Evolutionary conservation across 2,329 filamentous ascomycete genomes (phyloP), one percentile per base, ranked within the genome.

Genomic region (Davidsoniella virescens): DNA sequence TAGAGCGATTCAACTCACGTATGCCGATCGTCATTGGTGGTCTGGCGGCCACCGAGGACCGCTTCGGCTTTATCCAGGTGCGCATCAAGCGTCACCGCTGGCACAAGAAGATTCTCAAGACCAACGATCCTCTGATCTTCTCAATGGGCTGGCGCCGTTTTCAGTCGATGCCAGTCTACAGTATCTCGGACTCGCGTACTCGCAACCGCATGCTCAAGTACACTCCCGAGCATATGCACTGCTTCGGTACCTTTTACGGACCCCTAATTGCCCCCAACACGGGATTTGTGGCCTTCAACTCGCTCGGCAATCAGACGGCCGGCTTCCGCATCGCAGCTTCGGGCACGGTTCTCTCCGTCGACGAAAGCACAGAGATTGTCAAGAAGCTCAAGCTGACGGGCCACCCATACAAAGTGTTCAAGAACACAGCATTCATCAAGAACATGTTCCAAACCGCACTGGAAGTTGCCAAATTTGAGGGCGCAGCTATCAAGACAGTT

Each of bases 91-190:
- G 87, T 49, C 92, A 98, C 64, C 76, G 92, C 57, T 98, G 93
- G 93, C 92, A 98, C 70, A 95, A 95, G 76, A 94, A 92, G 71
- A 96, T 96, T 58, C 73, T 98, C 57, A 98, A 98, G 71, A 96
- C 87, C 33, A 94, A 94, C 62, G 92, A 98, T 61, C 93, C 92
- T 14, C 74, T 98, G 47, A 94, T 98, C 62, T 92, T 98, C 70
- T 95, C 88, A 2, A 73, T 98, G 41, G 92, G 92, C 40, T 98
- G 92, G 92, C 76, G 92, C 47, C 77, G 92, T 54, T 98, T 98
- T 71, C 92, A 96, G 66, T 82, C 84, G 5, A 71, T 92, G 57
- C 90, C 90, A 16, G 80, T 95, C 53, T 98, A 95, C 75, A 92
- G 84, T 67, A 94, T 92, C 52, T 92, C 86, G 20, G 92, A 96